Evolutionary conservation across 1,284 basidiomycete species (phyloP).

Genomic region (Fistulinella cinereoalba): DNA sequence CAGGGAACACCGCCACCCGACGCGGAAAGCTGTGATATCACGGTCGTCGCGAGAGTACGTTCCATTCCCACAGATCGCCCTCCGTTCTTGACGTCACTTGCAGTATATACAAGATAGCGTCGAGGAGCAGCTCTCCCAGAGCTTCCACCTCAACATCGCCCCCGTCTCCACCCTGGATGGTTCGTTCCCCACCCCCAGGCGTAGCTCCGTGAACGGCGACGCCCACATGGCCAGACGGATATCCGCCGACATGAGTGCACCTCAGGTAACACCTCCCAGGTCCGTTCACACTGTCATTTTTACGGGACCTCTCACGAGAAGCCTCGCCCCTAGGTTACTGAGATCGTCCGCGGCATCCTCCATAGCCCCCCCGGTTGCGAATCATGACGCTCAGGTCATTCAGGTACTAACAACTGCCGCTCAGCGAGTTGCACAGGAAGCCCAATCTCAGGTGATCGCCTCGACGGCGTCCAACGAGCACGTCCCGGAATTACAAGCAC

Average conservation of each 20-base stretch:
- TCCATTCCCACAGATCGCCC: slow-evolving; percentile 12
- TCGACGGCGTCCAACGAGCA: slow-evolving; percentile 45
- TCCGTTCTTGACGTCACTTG: slow-evolving; percentile 12
- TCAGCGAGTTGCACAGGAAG: slow-evolving; percentile 70
- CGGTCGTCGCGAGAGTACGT: slow-evolving; percentile 65
- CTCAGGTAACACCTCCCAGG: slow-evolving; percentile 39
- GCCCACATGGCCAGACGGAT: slow-evolving; percentile 49
- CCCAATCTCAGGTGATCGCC: slow-evolving; percentile 61
- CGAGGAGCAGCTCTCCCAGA: slow-evolving; percentile 64
- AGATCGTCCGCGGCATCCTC: slow-evolving; percentile 26
- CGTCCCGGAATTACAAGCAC: slow-evolving; percentile 54
- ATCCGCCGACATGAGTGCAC: slow-evolving; percentile 54
- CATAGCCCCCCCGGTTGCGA: slow-evolving; percentile 28
- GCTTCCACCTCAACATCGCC: slow-evolving; percentile 68
- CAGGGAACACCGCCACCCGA: slow-evolving; percentile 70
- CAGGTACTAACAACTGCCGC: slow-evolving; percentile 72
- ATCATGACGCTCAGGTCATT: slow-evolving; percentile 61
- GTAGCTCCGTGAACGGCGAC: slow-evolving; percentile 61
- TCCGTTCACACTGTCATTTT: slow-evolving; percentile 21
- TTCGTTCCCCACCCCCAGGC: slow-evolving; percentile 53
- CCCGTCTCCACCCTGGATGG: slow-evolving; percentile 66
- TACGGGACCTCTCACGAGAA: slow-evolving; percentile 6
- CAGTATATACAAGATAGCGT: slow-evolving; percentile 72
- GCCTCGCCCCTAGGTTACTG: slow-evolving; percentile 17
- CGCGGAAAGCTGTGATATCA: slow-evolving; percentile 70